phyloP scores from a whole-genome alignment of 2,329 filamentous ascomycete species.

The Scedosporium apiospermum region DNA sequence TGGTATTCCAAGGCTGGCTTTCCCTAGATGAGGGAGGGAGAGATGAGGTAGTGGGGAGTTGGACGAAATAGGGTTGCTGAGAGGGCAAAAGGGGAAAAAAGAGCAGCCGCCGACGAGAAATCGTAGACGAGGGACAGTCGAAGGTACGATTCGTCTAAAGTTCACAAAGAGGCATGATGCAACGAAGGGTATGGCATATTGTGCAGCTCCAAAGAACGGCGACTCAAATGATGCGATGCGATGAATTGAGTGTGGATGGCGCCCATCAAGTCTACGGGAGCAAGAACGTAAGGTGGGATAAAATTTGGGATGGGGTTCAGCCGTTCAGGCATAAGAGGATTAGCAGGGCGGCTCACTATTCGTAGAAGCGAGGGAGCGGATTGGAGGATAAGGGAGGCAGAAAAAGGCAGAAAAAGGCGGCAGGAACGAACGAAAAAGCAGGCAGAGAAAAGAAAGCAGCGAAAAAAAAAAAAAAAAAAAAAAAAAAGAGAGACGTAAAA shows the following conservation, averaged over 20 bases:
- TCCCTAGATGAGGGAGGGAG: neutral
- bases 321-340: slow-evolving; percentile 1
- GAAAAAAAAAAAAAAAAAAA: neutral
- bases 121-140: neutral
- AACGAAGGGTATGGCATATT: neutral
- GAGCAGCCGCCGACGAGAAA: neutral
- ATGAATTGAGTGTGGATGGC: neutral
- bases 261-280: neutral
- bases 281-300: slow-evolving; percentile 1
- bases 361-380: neutral
- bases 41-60: neutral
- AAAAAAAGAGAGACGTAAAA: too few relatives aligned
- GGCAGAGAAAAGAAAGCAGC: neutral
- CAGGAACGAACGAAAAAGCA: neutral
- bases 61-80: neutral
- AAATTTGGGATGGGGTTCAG: slow-evolving; percentile 4
- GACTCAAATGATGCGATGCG: slow-evolving; percentile 1
- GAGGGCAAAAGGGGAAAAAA: neutral
- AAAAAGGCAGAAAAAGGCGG: neutral
- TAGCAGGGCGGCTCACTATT: neutral
- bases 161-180: neutral
- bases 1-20: neutral
- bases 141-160: neutral
- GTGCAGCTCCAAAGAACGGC: neutral
- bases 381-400: neutral